Evolutionary conservation across 2,329 filamentous ascomycete species (phyloP).

Genomic region (Colletotrichum chrysophilum): DNA sequence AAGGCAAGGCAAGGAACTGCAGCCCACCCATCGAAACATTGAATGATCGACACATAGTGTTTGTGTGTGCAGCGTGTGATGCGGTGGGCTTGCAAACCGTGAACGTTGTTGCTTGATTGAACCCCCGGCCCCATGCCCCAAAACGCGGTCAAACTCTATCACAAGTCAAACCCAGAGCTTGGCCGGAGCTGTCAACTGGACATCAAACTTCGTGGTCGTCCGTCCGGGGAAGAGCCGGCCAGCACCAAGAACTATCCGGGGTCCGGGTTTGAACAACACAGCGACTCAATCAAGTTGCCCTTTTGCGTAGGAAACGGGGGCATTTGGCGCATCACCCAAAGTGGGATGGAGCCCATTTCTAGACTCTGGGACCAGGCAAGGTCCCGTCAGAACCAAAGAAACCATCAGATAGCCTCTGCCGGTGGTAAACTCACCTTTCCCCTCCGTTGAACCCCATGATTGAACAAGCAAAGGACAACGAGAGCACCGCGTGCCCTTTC

Average conservation of each 20-base stretch:
- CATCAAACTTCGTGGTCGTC: neutral
- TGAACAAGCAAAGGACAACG: neutral
- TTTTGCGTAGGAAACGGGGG: neutral
- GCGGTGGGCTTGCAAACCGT: neutral
- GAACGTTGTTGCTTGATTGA: neutral
- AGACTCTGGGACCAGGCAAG: neutral
- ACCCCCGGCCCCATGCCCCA: neutral
- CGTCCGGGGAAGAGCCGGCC: neutral
- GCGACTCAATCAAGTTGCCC: neutral
- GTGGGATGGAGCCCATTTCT: neutral
- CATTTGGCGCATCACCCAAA: neutral
- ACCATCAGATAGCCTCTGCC: neutral
- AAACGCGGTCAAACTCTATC: slow-evolving; percentile 1
- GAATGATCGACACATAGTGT: neutral
- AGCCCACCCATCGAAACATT: neutral
- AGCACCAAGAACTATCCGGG: neutral
- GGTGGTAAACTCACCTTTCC: neutral
- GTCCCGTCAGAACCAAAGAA: neutral
- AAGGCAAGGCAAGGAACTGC: neutral
- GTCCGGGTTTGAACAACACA: neutral
- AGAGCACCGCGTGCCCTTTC: neutral
- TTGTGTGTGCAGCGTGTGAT: neutral
- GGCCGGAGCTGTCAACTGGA: slow-evolving; percentile 2
- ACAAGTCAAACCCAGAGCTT: neutral
- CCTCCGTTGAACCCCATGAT: neutral